These are phyloP conservation scores for Fonsecaea nubica DNA, from an alignment of 2,329 filamentous ascomycete species.

Conservation along the genomic window DNA sequence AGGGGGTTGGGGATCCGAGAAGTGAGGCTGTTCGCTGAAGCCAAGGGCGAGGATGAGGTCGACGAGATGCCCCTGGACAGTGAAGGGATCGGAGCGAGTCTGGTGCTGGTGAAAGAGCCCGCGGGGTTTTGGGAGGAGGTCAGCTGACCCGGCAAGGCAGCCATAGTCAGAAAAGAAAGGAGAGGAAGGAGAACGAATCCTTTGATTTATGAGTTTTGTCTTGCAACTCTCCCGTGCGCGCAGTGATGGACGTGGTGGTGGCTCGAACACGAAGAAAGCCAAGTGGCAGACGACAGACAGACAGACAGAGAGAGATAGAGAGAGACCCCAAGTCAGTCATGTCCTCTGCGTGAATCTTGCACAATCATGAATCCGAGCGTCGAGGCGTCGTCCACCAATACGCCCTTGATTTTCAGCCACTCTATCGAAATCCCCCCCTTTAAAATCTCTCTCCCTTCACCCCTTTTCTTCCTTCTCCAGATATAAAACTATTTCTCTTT, in stretches of 20 bases:
- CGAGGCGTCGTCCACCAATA: too few species aligned
- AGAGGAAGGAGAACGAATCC: neutral
- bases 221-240: too few species aligned
- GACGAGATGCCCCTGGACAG: constrained; percentile 30
- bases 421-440: neutral
- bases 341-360: neutral
- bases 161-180: neutral
- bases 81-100: constrained; percentile 34
- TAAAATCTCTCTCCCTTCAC: neutral
- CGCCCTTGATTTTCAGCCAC: too few species aligned
- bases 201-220: neutral
- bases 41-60: constrained; percentile 21
- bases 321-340: too few species aligned
- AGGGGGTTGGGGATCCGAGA: constrained; percentile 35
- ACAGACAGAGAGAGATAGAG: too few species aligned
- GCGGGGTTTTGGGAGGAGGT: constrained; percentile 11
- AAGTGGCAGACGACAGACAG: neutral
- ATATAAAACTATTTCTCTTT: neutral
- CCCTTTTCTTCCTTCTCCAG: neutral
- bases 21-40: constrained; percentile 29
- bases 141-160: neutral
- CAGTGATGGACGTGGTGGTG: too few species aligned
- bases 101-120: constrained; percentile 27
- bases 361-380: too few species aligned
- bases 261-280: neutral